Evolutionary conservation across 345 rosid genomes (phyloP).

Genomic region (Rhodomyrtus tomentosa): DNA sequence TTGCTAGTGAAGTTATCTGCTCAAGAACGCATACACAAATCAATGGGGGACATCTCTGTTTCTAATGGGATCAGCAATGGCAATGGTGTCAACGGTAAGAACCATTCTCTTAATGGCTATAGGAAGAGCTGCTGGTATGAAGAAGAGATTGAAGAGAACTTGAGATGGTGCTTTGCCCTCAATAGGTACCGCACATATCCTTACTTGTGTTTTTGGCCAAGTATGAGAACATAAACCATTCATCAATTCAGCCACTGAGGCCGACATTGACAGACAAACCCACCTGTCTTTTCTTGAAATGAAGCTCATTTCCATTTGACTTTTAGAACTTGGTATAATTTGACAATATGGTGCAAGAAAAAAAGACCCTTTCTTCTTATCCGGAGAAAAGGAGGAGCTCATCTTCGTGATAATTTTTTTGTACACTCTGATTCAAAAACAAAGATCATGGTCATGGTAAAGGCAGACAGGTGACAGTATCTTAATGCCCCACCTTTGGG

Average conservation of each 20-base stretch:
- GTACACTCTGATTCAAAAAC: not conserved
- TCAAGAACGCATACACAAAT: not conserved
- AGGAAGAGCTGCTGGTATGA: slow-evolving; percentile 71
- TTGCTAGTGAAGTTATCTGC: not conserved
- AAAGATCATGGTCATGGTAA: slow-evolving; percentile 7
- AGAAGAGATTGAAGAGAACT: slow-evolving; percentile 49
- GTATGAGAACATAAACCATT: not conserved
- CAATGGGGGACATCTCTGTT: slow-evolving; percentile 44
- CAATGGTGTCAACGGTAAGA: slow-evolving; percentile 23
- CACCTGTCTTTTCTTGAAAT: not conserved
- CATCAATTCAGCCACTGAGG: not conserved
- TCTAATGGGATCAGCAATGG: slow-evolving; percentile 20
- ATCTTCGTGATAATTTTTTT: not conserved
- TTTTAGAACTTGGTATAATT: not conserved
- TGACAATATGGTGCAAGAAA: not conserved
- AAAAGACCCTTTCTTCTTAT: not conserved
- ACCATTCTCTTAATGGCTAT: slow-evolving; percentile 26
- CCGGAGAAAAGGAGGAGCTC: not conserved
- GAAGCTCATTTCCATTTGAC: not conserved
- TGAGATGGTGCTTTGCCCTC: slow-evolving; percentile 59
- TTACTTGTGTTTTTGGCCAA: not conserved
- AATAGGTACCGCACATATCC: slow-evolving; percentile 23
- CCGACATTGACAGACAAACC: not conserved
- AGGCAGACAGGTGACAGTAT: not conserved
- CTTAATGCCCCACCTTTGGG: not conserved